Conservation (phyloP, 1,284 basidiomycete species). For the Puccinia coronata region DNA sequence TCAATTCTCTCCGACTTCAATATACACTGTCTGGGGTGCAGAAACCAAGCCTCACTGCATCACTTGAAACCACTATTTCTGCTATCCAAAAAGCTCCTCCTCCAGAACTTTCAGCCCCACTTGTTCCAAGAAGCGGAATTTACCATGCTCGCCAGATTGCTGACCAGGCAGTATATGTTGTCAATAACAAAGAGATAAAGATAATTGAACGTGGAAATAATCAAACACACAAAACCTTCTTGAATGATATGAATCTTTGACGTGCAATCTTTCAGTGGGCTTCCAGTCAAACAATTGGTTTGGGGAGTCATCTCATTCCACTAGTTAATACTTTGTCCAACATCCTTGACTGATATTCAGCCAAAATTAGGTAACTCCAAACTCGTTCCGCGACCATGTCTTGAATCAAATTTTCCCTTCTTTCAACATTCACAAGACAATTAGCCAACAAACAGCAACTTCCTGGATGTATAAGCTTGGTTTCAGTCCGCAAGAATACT, state of each 20-base stretch:
- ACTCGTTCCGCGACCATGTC: not conserved
- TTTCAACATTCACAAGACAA: not conserved
- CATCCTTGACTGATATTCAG: not conserved
- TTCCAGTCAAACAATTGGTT: slow-evolving; percentile 6
- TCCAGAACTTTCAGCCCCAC: not conserved
- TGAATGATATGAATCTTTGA: slow-evolving; percentile 3
- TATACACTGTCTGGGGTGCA: not conserved
- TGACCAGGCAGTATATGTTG: slow-evolving; percentile 17
- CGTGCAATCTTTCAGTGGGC: slow-evolving; percentile 24
- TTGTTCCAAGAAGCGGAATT: not conserved
- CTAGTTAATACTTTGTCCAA: not conserved
- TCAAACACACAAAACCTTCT: slow-evolving; percentile 9
- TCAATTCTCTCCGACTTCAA: not conserved
- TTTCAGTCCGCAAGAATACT: not conserved
- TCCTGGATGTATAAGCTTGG: slow-evolving; percentile 38
- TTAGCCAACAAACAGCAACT: not conserved
- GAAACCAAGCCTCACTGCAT: slow-evolving; percentile 14
- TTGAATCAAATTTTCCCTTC: not conserved
- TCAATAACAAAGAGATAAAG: not conserved
- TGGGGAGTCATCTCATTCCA: not conserved
- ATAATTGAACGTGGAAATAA: not conserved
- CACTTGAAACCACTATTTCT: slow-evolving; percentile 2
- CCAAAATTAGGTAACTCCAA: slow-evolving; percentile 15
- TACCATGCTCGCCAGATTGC: not conserved
- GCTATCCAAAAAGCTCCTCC: not conserved